Evolutionary conservation across 2,329 filamentous ascomycete species (phyloP), one percentile per base, ranked within the genome.

Genomic region (Penicillium sp.): DNA sequence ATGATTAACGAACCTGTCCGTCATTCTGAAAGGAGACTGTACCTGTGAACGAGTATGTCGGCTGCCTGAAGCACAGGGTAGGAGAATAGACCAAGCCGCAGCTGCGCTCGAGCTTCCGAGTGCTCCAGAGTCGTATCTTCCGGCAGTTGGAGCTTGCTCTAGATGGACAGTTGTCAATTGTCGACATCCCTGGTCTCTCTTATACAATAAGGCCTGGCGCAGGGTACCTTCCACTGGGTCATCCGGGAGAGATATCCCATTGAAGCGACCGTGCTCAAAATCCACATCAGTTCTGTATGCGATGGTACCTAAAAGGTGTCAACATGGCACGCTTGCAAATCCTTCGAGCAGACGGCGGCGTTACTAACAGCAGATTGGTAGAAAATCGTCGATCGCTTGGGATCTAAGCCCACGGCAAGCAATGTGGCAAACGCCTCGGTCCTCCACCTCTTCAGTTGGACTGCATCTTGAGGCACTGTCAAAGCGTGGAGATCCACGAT

Each of bases 201-300:
- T n/a, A 16, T 17, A 2, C 13, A 15, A 10, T 26, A 11, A 34
- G 20, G 8, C 19, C 8, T 13, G 9, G 19, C 18, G 10, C 7
- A n/a, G n/a, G n/a, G n/a, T n/a, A 87, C 88, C 81, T 98, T 98
- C 90, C 93, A 98, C 67, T 97, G 93, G 18, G 93, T 97, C 93
- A 98, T 98, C n/a, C 93, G 78, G 7, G 85, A 85, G n/a, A 98
- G 72, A 67, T 95, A 94, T 26, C 93, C 93, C 66, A 93, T 89
- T 4, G 87, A 91, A 16, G 93, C 87, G 36, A 86, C 86, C 52
- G 90, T 96, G 60, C 87, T 91, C 47, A 98, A 70, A 59, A 97
- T 89, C 93, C 93, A 98, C 86, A 95, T 94, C 48, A 98, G 76
- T 66, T 97, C 90, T 3, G 86, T 73, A 68, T 97, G 93, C 32